Evolutionary conservation across 2,329 filamentous ascomycete genomes (phyloP).

Genomic region (Diaporthe sp.): DNA sequence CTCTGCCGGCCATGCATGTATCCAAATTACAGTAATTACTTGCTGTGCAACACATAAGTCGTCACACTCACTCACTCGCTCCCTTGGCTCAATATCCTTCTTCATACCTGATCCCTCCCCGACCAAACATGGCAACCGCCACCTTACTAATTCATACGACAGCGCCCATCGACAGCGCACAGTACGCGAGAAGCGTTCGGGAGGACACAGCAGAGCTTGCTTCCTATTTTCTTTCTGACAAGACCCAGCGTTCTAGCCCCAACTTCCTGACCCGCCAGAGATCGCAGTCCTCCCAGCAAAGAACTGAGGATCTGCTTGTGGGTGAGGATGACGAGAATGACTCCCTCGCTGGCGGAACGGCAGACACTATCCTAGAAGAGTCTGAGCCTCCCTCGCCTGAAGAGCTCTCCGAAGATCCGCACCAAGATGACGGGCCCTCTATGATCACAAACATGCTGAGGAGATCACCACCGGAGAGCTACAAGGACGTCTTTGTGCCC

Average conservation of each 20-base stretch:
- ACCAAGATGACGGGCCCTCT: slow-evolving; percentile 54
- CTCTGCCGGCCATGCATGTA: slow-evolving; percentile 1
- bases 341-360: slow-evolving; percentile 47
- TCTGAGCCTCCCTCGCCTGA: slow-evolving; percentile 69
- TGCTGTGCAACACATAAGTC: slow-evolving; percentile 10
- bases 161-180: slow-evolving; percentile 75
- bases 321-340: slow-evolving; percentile 46
- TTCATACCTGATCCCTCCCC: not conserved
- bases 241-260: slow-evolving; percentile 59
- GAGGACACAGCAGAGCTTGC: slow-evolving; percentile 91
- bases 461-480: slow-evolving; percentile 60
- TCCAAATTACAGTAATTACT: not conserved
- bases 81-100: not conserved
- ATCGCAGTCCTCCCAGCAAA: slow-evolving; percentile 51
- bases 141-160: slow-evolving; percentile 38
- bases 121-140: not conserved
- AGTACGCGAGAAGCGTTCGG: slow-evolving; percentile 83
- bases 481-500: slow-evolving; percentile 27
- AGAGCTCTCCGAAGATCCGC: slow-evolving; percentile 47
- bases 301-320: slow-evolving; percentile 18
- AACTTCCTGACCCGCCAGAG: slow-evolving; percentile 60
- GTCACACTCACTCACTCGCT: not conserved
- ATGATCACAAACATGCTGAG: slow-evolving; percentile 65
- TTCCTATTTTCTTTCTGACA: slow-evolving; percentile 81
- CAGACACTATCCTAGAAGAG: slow-evolving; percentile 72